Evolutionary conservation across 495 filamentous ascomycete genomes (phyloP).

Genomic region (Xylaria telfairii): DNA sequence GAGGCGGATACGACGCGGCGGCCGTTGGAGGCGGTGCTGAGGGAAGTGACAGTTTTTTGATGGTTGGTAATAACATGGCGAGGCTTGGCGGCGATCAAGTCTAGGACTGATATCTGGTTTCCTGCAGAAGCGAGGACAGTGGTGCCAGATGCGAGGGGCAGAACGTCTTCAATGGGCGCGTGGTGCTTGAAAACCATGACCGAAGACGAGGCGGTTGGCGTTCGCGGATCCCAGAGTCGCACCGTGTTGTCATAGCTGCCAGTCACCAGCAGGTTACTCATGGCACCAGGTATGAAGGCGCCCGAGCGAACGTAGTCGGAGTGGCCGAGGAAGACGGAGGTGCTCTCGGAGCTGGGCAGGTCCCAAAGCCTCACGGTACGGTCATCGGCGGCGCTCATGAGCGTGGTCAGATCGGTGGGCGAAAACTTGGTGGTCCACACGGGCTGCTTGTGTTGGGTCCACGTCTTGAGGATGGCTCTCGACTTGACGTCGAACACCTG

Average conservation of each 20-base stretch:
- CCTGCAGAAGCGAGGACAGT: constrained; percentile 84
- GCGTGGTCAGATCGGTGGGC: constrained; percentile 79
- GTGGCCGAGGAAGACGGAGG: constrained; percentile 83
- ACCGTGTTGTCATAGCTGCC: constrained; percentile 96
- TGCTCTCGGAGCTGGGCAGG: constrained; percentile 76
- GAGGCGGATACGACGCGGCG: constrained; percentile 83
- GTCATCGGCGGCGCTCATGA: constrained; percentile 89
- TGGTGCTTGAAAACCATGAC: constrained; percentile 93
- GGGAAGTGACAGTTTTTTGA: constrained; percentile 93
- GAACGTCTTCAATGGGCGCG: constrained; percentile 81
- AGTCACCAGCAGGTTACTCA: constrained; percentile 76
- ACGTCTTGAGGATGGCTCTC: constrained; percentile 92
- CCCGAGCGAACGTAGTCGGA: constrained; percentile 89
- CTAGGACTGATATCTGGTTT: constrained; percentile 90
- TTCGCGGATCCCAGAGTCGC: constrained; percentile 88
- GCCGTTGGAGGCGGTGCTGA: constrained; percentile 76
- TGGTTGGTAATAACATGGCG: constrained; percentile 87
- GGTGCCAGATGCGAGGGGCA: constrained; percentile 85
- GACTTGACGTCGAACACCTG: constrained; percentile 91
- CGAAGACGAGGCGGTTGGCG: constrained; percentile 62
- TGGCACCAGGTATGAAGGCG: constrained; percentile 81
- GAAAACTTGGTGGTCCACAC: constrained; percentile 92
- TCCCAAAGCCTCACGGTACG: constrained; percentile 94
- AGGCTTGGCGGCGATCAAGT: constrained; percentile 89
- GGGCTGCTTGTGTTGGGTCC: constrained; percentile 93